Percentiles rank a stretch among this genome's conserved stretches.
These are phyloP conservation scores for Hysterangium stoloniferum DNA, from an alignment of 768 basidiomycete genomes.

Conservation along the genomic window DNA sequence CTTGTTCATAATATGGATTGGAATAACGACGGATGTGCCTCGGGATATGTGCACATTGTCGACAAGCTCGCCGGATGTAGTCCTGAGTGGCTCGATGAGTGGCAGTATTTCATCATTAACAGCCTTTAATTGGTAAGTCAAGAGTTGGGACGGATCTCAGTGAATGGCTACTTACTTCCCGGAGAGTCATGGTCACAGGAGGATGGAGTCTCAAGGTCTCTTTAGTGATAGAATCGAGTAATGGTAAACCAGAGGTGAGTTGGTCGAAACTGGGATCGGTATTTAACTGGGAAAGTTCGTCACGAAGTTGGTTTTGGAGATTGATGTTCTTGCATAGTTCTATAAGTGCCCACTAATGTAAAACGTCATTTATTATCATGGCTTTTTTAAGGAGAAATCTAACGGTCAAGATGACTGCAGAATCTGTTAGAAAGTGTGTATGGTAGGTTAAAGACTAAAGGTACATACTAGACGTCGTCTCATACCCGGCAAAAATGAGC, in stretches of 20 bases:
- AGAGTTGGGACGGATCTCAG: too few relatives aligned
- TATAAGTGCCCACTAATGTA: constrained; percentile 51
- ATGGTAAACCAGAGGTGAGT: constrained; percentile 41
- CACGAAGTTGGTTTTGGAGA: constrained; percentile 40
- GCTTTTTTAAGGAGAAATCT: neutral
- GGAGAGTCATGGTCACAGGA: constrained; percentile 26
- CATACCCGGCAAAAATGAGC: too few relatives aligned
- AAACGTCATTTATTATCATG: neutral
- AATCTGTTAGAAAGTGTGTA: neutral
- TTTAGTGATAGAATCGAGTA: constrained; percentile 44
- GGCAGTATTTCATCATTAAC: constrained; percentile 33
- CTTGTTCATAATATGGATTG: constrained; percentile 40
- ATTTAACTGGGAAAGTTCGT: constrained; percentile 36
- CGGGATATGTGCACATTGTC: constrained; percentile 30
- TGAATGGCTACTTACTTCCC: too few relatives aligned
- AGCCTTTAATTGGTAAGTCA: constrained; percentile 26
- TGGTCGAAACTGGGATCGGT: constrained; percentile 51
- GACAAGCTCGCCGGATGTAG: constrained; percentile 22
- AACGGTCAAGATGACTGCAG: neutral
- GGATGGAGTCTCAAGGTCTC: constrained; percentile 41
- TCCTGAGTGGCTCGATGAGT: constrained; percentile 25
- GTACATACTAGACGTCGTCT: too few relatives aligned
- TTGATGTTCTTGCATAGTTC: constrained; percentile 41
- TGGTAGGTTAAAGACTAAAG: neutral
- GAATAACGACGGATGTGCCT: constrained; percentile 35